Evolutionary conservation across 139 green algal genomes (phyloP).

Genomic region (Desmodesmus armatus): DNA sequence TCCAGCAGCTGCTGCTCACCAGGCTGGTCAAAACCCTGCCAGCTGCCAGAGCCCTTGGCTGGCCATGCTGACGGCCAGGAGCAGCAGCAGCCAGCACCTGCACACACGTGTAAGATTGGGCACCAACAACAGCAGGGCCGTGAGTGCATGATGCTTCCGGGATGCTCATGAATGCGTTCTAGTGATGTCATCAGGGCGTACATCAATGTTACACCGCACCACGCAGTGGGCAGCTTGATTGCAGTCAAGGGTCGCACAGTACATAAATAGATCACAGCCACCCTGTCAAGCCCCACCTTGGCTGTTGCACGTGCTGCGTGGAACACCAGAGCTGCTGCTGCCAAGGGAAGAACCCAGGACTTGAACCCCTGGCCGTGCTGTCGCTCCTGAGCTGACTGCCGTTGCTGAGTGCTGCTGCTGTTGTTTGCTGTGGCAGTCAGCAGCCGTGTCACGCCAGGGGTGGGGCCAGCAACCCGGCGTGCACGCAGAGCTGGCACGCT

Average conservation of each 20-base stretch:
- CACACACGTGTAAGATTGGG: neutral
- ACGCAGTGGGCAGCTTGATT: too few relatives aligned
- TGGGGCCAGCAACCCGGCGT: too few relatives aligned
- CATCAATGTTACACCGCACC: neutral
- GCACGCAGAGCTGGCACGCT: neutral
- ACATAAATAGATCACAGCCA: neutral
- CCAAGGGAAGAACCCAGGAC: slow-evolving; percentile 17
- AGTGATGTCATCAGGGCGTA: neutral
- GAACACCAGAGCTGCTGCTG: slow-evolving; percentile 1
- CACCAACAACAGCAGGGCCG: neutral
- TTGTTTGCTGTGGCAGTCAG: neutral
- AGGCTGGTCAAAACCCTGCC: slow-evolving; percentile 24
- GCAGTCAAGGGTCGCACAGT: neutral
- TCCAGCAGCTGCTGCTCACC: slow-evolving; percentile 7
- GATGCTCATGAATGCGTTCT: neutral
- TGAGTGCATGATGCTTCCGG: neutral
- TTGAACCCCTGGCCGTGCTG: slow-evolving; percentile 12
- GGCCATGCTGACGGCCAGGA: neutral
- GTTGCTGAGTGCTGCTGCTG: neutral
- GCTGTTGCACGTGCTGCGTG: slow-evolving; percentile 12
- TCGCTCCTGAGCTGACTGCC: neutral
- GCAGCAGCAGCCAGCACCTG: slow-evolving; percentile 3
- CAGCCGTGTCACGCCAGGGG: too few relatives aligned
- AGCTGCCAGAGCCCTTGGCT: neutral
- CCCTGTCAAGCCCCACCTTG: neutral